Base-by-base conservation (phyloP, 208 protist genomes). In the Trypanosoma congolense region DNA sequence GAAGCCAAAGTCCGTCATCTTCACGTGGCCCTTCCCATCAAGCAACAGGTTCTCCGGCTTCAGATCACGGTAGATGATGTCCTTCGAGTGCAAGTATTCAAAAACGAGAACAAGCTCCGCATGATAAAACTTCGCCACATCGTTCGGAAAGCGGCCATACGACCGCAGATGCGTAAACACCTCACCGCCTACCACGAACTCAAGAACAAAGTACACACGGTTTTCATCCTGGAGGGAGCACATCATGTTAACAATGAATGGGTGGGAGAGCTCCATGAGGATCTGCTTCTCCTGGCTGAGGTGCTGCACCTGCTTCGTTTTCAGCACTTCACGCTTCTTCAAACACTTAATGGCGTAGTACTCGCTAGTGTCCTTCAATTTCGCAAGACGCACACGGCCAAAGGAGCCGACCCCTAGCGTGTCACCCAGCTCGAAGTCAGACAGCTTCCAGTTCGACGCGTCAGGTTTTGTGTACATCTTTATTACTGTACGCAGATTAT, bases 181-280 rank as follows among this genome's bases (percentile, higher is more conserved):
- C 78, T 93, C 86, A 0, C 88, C 85, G 30, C 93, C 93, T 70
- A 92, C 87, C 53, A 97, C 76, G 56, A 91, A 98, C 65, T 97
- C 89, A 45, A 97, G 63, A 48, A 97, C 77, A 62, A 98, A 69
- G 75, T 96, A 97, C 49, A 98, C 70, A 53, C 85, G 80, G 48
- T 79, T 72, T 10, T 92, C 80, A 44, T 92, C 96, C 79, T 98
- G 93, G 65, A 98, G 98, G 12, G 94, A 86, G 65, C 83, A 95
- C 67, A 97, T 75, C 66, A 98, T 79, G 65, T 82, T 83, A 31
- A 98, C 92, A 61, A 98, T 91, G 64, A 94, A 94, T 18, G 93
- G 93, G 75, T 97, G 93, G 25, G 83, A 82, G 50, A 97, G 69
- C 29, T 84, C 73, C 70, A 84, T 82, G 26, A 97, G 62, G 25